Percentiles rank a stretch among this genome's conserved stretches.
Evolutionary conservation across 2,329 filamentous ascomycete species (phyloP).

Genomic region (Diplodia corticola): DNA sequence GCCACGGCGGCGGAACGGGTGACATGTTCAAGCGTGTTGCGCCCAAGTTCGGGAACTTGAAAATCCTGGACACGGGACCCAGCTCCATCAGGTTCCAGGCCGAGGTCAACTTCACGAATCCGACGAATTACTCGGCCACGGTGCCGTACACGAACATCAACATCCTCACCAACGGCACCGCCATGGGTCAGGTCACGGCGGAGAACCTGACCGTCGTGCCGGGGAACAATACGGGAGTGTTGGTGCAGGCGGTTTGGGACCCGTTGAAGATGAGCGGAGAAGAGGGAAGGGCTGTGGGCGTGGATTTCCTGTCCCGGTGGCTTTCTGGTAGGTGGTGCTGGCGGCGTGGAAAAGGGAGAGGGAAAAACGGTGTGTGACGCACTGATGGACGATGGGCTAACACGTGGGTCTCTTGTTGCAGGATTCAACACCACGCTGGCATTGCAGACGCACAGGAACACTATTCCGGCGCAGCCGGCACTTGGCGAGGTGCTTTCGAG

Average conservation of each 20-base stretch:
- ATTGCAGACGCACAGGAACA: conserved; percentile 67
- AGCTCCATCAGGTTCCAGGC: conserved; percentile 71
- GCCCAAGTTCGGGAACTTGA: conserved; percentile 70
- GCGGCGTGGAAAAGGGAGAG: not conserved
- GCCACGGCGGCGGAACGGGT: conserved; percentile 27
- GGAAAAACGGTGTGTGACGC: too few species aligned
- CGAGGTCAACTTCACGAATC: conserved; percentile 81
- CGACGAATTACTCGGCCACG: conserved; percentile 78
- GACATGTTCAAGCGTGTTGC: conserved; percentile 54
- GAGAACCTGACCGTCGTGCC: conserved; percentile 62
- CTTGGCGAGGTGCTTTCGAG: conserved; percentile 72
- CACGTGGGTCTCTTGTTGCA: conserved; percentile 32
- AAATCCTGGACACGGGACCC: conserved; percentile 70
- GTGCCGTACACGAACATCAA: conserved; percentile 81
- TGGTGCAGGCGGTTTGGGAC: conserved; percentile 72
- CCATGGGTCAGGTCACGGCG: conserved; percentile 73
- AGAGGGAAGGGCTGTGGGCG: conserved; percentile 62
- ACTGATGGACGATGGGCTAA: not conserved
- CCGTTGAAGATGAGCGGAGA: conserved; percentile 64
- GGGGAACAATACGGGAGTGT: conserved; percentile 71
- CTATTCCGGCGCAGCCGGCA: conserved; percentile 70
- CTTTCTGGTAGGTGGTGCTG: conserved; percentile 63
- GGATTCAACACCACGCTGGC: conserved; percentile 80
- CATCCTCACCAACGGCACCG: conserved; percentile 69
- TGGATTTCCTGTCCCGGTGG: conserved; percentile 78